Conservation (phyloP, 2,329 filamentous ascomycete species). For the Aspergillus jensenii region DNA sequence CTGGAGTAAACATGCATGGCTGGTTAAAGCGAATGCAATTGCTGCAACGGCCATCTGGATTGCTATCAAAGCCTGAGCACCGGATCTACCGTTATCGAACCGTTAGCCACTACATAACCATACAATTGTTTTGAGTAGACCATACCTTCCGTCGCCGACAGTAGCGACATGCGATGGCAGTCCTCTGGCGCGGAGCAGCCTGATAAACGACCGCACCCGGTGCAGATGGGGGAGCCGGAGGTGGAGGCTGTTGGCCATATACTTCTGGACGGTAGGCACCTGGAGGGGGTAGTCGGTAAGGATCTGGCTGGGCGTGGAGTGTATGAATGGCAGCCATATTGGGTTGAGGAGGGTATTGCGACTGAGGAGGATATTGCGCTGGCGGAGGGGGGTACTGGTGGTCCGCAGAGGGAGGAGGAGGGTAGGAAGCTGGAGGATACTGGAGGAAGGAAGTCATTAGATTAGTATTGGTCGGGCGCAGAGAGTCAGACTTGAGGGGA, state of each 20-base stretch:
- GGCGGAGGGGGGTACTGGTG: conserved; percentile 34
- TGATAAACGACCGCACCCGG: conserved; percentile 36
- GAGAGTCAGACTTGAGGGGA: not conserved
- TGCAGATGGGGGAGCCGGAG: conserved; percentile 26
- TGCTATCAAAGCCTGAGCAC: conserved; percentile 72
- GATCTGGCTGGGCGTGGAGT: conserved; percentile 42
- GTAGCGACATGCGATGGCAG: conserved; percentile 53
- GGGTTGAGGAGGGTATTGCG: conserved; percentile 37
- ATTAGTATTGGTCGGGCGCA: not conserved
- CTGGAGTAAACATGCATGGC: conserved; percentile 74
- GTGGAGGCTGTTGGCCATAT: conserved; percentile 39
- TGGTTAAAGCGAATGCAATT: conserved; percentile 74
- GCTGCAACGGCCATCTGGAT: conserved; percentile 68
- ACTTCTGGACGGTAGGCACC: conserved; percentile 43
- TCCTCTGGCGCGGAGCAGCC: conserved; percentile 50
- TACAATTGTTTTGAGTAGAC: not conserved
- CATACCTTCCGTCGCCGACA: conserved; percentile 53
- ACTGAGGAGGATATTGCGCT: conserved; percentile 36
- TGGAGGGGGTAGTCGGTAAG: conserved; percentile 45
- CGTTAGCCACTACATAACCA: not conserved
- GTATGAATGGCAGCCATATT: conserved; percentile 45
- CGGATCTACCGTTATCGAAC: conserved; percentile 57
- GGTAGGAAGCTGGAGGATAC: conserved; percentile 35
- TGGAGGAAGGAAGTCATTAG: conserved; percentile 12
- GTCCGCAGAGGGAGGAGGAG: conserved; percentile 32